Conservation (phyloP, 805 yeast species). For the Wickerhamiella hasegawae region DNA sequence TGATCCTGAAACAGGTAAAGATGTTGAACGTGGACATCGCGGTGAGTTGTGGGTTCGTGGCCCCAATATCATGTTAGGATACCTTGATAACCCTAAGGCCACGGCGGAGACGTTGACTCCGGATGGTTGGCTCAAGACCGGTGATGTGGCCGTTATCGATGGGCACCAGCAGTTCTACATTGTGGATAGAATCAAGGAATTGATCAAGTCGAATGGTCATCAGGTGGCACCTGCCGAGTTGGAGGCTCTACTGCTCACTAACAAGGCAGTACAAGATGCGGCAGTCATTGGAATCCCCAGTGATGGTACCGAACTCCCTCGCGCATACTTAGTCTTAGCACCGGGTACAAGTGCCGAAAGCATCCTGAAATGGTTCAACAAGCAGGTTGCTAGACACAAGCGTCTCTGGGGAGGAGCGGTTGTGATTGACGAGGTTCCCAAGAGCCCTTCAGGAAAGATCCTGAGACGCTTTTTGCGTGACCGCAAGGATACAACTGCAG, state of each 20-base stretch:
- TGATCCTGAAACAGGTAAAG: slow-evolving; percentile 25
- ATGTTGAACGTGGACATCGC: slow-evolving; percentile 41
- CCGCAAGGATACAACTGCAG: no score
- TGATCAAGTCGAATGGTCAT: slow-evolving; percentile 58
- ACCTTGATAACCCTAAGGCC: slow-evolving; percentile 32
- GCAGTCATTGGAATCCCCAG: slow-evolving; percentile 73
- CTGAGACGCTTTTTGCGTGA: slow-evolving; percentile 78
- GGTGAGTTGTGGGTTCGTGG: slow-evolving; percentile 44
- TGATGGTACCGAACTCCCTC: slow-evolving; percentile 49
- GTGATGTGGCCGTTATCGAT: slow-evolving; percentile 32
- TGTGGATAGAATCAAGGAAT: slow-evolving; percentile 46
- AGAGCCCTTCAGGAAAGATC: slow-evolving; percentile 86
- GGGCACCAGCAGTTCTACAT: slow-evolving; percentile 26
- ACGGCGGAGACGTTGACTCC: slow-evolving; percentile 29
- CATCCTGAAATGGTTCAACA: slow-evolving; percentile 18
- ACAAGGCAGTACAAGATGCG: slow-evolving; percentile 63
- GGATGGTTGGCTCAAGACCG: slow-evolving; percentile 42
- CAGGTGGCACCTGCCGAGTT: slow-evolving; percentile 91
- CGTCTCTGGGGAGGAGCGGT: slow-evolving; percentile 31
- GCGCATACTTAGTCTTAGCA: slow-evolving; percentile 18
- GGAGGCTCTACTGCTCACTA: slow-evolving; percentile 64
- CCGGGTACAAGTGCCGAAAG: slow-evolving; percentile 12
- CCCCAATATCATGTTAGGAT: slow-evolving; percentile 33
- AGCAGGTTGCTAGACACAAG: slow-evolving; percentile 20
- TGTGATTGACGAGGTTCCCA: slow-evolving; percentile 70